phyloP scores from a whole-genome alignment of 2,329 filamentous ascomycete species.

The Talaromyces atroroseus region DNA sequence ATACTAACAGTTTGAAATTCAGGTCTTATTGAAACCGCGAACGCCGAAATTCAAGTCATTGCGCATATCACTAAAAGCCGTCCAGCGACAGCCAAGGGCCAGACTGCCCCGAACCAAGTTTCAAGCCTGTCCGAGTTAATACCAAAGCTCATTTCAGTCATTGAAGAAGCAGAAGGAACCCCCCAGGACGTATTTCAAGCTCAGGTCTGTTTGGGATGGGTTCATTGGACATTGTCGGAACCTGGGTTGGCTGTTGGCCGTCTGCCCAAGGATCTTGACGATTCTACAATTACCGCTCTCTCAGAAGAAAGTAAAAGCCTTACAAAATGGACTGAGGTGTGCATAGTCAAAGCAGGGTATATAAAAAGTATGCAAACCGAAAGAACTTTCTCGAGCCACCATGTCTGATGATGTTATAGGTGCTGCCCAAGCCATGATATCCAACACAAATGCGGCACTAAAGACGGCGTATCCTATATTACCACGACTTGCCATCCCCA shows the following conservation, averaged over 20 bases:
- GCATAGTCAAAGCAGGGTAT: slow-evolving; percentile 71
- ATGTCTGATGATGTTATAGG: slow-evolving; percentile 30
- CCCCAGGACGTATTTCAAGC: slow-evolving; percentile 66
- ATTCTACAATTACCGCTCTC: slow-evolving; percentile 49
- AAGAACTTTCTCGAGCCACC: not conserved
- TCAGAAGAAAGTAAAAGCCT: slow-evolving; percentile 48
- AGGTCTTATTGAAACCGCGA: slow-evolving; percentile 67
- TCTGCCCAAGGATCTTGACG: slow-evolving; percentile 60
- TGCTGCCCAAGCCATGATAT: slow-evolving; percentile 41
- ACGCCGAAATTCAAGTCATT: slow-evolving; percentile 62
- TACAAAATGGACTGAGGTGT: slow-evolving; percentile 75
- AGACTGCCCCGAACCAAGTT: slow-evolving; percentile 21
- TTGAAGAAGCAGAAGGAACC: slow-evolving; percentile 52
- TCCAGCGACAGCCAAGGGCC: slow-evolving; percentile 25
- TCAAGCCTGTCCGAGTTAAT: slow-evolving; percentile 40
- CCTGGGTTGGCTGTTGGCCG: slow-evolving; percentile 56
- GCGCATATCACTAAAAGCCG: slow-evolving; percentile 42
- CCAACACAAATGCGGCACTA: slow-evolving; percentile 53
- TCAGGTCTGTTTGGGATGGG: slow-evolving; percentile 74
- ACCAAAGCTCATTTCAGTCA: slow-evolving; percentile 42
- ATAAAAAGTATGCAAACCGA: slow-evolving; percentile 58
- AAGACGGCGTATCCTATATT: slow-evolving; percentile 62
- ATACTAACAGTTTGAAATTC: slow-evolving; percentile 17
- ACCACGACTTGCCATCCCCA: slow-evolving; percentile 50
- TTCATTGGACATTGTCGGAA: slow-evolving; percentile 73